phyloP scores from a whole-genome alignment of 148 eudicot genomes.

The Suaeda aralocaspica region DNA sequence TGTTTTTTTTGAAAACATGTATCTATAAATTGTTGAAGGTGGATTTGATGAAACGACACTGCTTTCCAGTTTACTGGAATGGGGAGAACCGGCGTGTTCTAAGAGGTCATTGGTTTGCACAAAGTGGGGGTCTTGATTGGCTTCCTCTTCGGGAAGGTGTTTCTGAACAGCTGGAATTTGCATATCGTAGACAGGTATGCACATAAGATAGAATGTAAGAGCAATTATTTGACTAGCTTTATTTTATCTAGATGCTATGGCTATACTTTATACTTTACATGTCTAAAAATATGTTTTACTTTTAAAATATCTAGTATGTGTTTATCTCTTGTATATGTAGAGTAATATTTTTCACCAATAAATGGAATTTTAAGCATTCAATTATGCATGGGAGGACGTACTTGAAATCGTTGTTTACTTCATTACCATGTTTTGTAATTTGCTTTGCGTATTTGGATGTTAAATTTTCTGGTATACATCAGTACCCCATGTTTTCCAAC shows the following conservation, averaged over 20 bases:
- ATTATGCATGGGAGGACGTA: slow-evolving; percentile 1
- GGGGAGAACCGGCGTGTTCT: slow-evolving; percentile 91
- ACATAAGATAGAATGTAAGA: neutral
- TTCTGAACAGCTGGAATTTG: slow-evolving; percentile 89
- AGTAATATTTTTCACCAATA: neutral
- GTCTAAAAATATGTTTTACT: too few relatives aligned
- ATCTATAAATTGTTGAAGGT: slow-evolving; percentile 46
- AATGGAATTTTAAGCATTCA: neutral
- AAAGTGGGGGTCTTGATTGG: slow-evolving; percentile 91
- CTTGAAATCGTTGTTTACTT: neutral
- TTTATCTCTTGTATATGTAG: too few relatives aligned
- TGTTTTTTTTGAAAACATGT: neutral
- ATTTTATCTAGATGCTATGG: too few relatives aligned
- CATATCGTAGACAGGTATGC: slow-evolving; percentile 73
- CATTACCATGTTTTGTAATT: neutral
- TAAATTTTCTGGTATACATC: neutral
- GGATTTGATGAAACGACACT: slow-evolving; percentile 77
- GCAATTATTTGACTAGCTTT: too few relatives aligned
- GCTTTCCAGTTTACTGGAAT: slow-evolving; percentile 95
- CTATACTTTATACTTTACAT: too few relatives aligned
- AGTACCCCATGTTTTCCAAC: neutral
- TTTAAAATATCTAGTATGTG: neutral
- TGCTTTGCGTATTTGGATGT: neutral
- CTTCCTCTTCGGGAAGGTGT: slow-evolving; percentile 97
- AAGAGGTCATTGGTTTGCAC: slow-evolving; percentile 99